Conservation (phyloP, 2,329 filamentous ascomycete species). For the Dothidotthia symphoricarpi region DNA sequence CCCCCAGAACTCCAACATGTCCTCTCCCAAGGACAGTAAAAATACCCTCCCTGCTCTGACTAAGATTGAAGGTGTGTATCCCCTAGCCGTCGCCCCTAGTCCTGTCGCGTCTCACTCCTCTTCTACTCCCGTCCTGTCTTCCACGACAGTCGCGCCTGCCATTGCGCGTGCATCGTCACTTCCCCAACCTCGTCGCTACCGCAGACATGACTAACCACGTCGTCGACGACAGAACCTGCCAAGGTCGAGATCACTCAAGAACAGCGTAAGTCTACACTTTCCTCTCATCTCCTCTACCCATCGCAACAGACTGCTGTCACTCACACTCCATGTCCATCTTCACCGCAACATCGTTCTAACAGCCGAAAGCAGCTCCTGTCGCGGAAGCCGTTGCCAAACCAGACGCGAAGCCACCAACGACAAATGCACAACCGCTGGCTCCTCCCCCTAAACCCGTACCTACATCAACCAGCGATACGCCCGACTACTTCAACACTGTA, state of each 20-base stretch:
- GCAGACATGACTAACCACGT: constrained; percentile 20
- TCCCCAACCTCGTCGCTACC: constrained; percentile 5
- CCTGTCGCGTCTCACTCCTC: constrained; percentile 1
- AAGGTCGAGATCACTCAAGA: constrained; percentile 26
- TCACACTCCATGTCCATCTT: neutral
- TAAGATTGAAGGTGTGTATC: constrained; percentile 39
- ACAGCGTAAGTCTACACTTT: constrained; percentile 23
- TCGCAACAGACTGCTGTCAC: neutral
- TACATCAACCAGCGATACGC: constrained; percentile 44
- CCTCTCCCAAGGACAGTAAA: constrained; percentile 41
- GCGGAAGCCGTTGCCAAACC: constrained; percentile 19
- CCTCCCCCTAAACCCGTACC: constrained; percentile 51
- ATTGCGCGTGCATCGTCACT: constrained; percentile 15
- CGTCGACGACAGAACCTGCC: constrained; percentile 21
- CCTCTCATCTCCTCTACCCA: constrained; percentile 2
- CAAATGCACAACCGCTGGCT: constrained; percentile 51
- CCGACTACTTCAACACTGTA: constrained; percentile 53
- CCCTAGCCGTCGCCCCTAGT: constrained; percentile 3
- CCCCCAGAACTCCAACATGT: constrained; percentile 40
- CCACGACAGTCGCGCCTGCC: constrained; percentile 3
- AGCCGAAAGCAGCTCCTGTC: constrained; percentile 14
- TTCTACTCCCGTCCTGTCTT: neutral
- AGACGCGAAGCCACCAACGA: constrained; percentile 37
- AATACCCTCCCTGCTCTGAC: constrained; percentile 31
- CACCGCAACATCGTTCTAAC: constrained; percentile 20